Conservation (phyloP, 2,329 filamentous ascomycete genomes). For the Penicillium corylophilum region DNA sequence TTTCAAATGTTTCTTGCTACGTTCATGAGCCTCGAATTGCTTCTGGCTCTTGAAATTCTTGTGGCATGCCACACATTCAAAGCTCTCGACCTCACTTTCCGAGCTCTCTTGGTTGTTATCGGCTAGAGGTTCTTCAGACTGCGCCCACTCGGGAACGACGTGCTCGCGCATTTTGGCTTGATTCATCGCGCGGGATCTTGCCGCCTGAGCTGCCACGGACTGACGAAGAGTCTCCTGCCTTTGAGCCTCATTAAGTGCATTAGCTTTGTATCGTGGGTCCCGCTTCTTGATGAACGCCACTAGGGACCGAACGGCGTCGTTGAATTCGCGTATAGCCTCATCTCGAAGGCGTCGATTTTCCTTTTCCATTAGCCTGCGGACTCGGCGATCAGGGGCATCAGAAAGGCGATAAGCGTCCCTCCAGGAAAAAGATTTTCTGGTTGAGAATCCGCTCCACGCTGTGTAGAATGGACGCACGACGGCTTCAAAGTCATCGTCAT, state of each 20-base stretch:
- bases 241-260: constrained; percentile 74
- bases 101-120: constrained; percentile 50
- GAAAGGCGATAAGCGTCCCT: constrained; percentile 78
- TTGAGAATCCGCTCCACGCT: constrained; percentile 77
- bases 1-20: constrained; percentile 94
- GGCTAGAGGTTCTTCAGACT: constrained; percentile 52
- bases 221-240: constrained; percentile 75
- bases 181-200: constrained; percentile 76
- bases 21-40: constrained; percentile 87
- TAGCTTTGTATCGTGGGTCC: constrained; percentile 79
- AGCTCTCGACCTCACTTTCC: constrained; percentile 54
- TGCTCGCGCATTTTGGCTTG: constrained; percentile 67
- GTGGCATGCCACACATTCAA: constrained; percentile 63
- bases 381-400: constrained; percentile 81
- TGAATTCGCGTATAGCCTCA: constrained; percentile 81
- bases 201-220: constrained; percentile 79
- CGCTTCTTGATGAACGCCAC: constrained; percentile 87
- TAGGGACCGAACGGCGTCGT: constrained; percentile 83
- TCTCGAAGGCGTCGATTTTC: constrained; percentile 86
- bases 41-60: constrained; percentile 84
- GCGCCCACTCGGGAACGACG: constrained; percentile 73
- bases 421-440: constrained; percentile 85
- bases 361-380: constrained; percentile 87
- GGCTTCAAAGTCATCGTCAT: constrained; percentile 72
- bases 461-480: constrained; percentile 79